These are phyloP conservation scores for Macadamia tetraphylla DNA, from an alignment of 164 flowering plant genomes.

Conservation along the genomic window DNA sequence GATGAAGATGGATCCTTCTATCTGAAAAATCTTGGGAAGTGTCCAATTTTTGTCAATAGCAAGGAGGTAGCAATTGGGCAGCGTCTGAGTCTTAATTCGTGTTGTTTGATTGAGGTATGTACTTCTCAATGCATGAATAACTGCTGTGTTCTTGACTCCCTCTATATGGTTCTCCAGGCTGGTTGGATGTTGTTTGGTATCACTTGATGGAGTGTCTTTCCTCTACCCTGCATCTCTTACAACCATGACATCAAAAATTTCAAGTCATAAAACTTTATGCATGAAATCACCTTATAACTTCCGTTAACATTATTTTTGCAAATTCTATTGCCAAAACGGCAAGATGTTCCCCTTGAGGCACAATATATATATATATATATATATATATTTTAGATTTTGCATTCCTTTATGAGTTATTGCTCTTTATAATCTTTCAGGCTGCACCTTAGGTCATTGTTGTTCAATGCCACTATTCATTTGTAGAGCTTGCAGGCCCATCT, in stretches of 20 bases:
- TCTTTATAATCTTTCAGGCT: too few relatives aligned
- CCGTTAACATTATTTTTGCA: too few relatives aligned
- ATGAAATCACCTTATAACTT: background rate
- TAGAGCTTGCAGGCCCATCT: too few relatives aligned
- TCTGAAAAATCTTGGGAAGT: slow-evolving; percentile 63
- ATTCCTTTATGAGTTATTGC: too few relatives aligned
- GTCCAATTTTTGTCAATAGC: slow-evolving; percentile 45
- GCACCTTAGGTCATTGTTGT: too few relatives aligned
- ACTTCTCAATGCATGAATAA: background rate
- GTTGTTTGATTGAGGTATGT: slow-evolving; percentile 84
- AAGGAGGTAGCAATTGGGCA: slow-evolving; percentile 52
- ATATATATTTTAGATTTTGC: too few relatives aligned
- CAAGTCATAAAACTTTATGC: background rate
- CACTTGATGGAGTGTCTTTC: too few relatives aligned
- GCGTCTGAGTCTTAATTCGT: slow-evolving; percentile 39
- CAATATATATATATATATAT: too few relatives aligned
- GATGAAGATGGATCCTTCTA: slow-evolving; percentile 60
- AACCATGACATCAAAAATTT: background rate
- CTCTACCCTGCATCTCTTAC: background rate
- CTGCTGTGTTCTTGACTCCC: background rate
- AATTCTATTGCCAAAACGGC: too few relatives aligned
- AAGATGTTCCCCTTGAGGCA: too few relatives aligned
- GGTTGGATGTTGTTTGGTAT: background rate
- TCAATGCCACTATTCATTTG: too few relatives aligned
- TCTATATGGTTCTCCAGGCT: background rate